Percentiles rank a stretch among this genome's conserved stretches.
Evolutionary conservation across 345 rosid species (phyloP).

Genomic region (Linum lewisii): DNA sequence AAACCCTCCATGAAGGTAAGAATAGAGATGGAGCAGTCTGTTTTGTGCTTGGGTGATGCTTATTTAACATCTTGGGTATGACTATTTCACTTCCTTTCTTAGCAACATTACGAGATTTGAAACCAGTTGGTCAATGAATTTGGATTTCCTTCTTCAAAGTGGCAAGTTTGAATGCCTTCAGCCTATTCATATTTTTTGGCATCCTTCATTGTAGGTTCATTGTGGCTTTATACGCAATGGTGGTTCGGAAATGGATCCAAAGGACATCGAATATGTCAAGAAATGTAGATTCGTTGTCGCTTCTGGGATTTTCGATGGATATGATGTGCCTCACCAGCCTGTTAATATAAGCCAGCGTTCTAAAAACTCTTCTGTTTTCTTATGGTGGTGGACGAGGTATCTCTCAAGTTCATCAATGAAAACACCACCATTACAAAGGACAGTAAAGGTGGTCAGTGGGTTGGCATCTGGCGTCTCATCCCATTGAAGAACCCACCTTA

Average conservation of each 20-base stretch:
- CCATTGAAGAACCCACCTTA: slow-evolving; percentile 75
- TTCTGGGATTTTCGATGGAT: slow-evolving; percentile 89
- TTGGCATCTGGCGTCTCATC: slow-evolving; percentile 89
- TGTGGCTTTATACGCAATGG: slow-evolving; percentile 81
- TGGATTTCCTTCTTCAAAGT: neutral
- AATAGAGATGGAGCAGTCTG: neutral
- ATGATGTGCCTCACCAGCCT: slow-evolving; percentile 87
- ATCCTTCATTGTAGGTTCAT: slow-evolving; percentile 45
- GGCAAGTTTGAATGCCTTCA: neutral
- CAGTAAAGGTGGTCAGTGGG: slow-evolving; percentile 66
- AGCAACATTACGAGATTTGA: too few species aligned
- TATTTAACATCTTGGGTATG: too few species aligned
- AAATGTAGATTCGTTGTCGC: slow-evolving; percentile 86
- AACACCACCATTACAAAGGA: slow-evolving; percentile 64
- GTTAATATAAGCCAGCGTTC: slow-evolving; percentile 69
- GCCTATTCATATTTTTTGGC: neutral
- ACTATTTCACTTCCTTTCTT: too few species aligned
- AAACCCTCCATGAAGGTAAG: slow-evolving; percentile 72
- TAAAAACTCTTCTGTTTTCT: slow-evolving; percentile 78
- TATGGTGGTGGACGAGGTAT: slow-evolving; percentile 80
- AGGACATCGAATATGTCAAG: slow-evolving; percentile 53
- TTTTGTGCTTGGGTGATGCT: too few species aligned
- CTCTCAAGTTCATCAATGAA: slow-evolving; percentile 48
- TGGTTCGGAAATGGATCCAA: slow-evolving; percentile 76
- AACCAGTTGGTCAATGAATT: too few species aligned